A percentile compares a stretch with the other conserved stretches of the same genome.
Evolutionary conservation across 2,329 filamentous ascomycete species (phyloP).

Genomic region (Ophiocordyceps robertsii): DNA sequence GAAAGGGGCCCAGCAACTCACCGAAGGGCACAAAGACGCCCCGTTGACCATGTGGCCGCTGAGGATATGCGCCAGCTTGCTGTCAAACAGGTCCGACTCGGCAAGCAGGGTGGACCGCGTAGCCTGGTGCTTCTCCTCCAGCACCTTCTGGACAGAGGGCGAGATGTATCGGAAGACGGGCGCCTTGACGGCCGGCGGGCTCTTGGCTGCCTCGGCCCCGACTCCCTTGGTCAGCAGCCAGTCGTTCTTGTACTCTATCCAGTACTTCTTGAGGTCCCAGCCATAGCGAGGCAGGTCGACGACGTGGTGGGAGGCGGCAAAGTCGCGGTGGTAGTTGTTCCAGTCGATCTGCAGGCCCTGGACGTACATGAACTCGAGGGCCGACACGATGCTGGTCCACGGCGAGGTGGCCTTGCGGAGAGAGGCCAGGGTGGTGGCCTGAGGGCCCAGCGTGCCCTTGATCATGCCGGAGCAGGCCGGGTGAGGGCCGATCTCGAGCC

Average conservation of each 20-base stretch:
- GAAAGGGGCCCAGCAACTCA: neutral
- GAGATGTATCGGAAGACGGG: neutral
- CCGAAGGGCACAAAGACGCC: conserved; percentile 1
- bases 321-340: conserved; percentile 50
- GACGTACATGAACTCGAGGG: neutral
- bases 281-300: conserved; percentile 54
- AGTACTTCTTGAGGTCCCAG: conserved; percentile 64
- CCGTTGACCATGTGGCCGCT: conserved; percentile 3
- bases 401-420: neutral
- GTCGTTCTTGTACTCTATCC: conserved; percentile 51
- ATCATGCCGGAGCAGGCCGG: conserved; percentile 1
- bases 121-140: conserved; percentile 36
- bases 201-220: neutral
- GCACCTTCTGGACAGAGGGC: conserved; percentile 11
- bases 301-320: conserved; percentile 21
- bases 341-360: conserved; percentile 50
- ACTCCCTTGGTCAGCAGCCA: conserved; percentile 39
- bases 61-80: neutral
- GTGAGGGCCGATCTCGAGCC: conserved; percentile 1
- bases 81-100: conserved; percentile 20
- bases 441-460: neutral
- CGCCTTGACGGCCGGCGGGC: neutral
- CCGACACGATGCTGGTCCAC: neutral
- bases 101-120: conserved; percentile 42
- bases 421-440: neutral